phyloP scores from a whole-genome alignment of 176 grass and related monocot species.

The Aegilops sharonensis region DNA sequence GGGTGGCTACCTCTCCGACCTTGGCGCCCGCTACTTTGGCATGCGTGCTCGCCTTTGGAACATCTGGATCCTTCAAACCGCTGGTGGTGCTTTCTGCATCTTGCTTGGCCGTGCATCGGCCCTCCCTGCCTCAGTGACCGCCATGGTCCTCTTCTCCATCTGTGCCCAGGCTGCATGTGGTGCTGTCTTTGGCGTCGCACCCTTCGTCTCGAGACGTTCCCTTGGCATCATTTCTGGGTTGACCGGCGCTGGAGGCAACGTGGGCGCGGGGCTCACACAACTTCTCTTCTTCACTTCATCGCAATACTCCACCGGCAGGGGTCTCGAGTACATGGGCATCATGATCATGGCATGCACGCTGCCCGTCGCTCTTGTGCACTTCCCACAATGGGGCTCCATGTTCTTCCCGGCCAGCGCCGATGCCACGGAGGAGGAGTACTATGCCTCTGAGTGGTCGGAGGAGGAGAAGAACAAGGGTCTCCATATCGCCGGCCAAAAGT shows the following conservation, averaged over 20 bases:
- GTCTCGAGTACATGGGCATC: slow-evolving; percentile 23
- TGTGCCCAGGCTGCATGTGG: slow-evolving; percentile 77
- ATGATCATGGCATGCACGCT: not conserved
- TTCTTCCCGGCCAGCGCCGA: not conserved
- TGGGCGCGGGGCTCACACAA: not conserved
- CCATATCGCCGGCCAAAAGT: not conserved
- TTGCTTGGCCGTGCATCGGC: slow-evolving; percentile 53
- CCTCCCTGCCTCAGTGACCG: slow-evolving; percentile 45
- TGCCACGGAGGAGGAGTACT: not conserved
- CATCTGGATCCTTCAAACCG: slow-evolving; percentile 84
- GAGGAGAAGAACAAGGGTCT: not conserved
- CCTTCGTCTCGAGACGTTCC: slow-evolving; percentile 54
- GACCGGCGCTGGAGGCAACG: not conserved
- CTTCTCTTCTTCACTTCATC: not conserved
- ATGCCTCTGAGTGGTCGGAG: not conserved
- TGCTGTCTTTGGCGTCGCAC: slow-evolving; percentile 71
- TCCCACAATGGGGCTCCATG: not conserved
- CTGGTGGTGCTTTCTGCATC: slow-evolving; percentile 76
- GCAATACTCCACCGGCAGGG: not conserved
- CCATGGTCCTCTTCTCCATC: slow-evolving; percentile 81
- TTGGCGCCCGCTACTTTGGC: slow-evolving; percentile 43
- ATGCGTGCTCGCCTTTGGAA: slow-evolving; percentile 87
- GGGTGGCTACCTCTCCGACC: slow-evolving; percentile 66
- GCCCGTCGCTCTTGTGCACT: not conserved
- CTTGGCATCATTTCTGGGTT: not conserved